A percentile compares a stretch with the other conserved stretches of the same genome.
These are phyloP conservation scores for Umbelopsis sp. DNA, from an alignment of 192 early-diverging fungal genomes.

Conservation along the genomic window DNA sequence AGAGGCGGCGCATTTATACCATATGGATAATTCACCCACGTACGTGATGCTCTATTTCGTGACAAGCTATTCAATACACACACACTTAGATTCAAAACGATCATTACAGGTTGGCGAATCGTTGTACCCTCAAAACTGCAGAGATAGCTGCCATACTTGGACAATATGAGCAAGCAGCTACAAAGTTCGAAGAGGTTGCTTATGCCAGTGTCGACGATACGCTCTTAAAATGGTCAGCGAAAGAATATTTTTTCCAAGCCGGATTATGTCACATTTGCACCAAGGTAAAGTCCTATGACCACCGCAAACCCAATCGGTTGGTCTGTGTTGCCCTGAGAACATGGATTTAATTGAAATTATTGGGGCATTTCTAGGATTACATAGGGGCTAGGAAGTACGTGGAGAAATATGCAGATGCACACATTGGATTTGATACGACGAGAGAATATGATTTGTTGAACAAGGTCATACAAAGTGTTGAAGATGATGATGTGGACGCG, in stretches of 20 bases:
- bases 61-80: not conserved
- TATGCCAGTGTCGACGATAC: constrained; percentile 82
- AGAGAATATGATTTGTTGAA: constrained; percentile 83
- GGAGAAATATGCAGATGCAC: constrained; percentile 15
- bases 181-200: constrained; percentile 89
- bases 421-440: constrained; percentile 80
- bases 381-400: not conserved
- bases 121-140: constrained; percentile 89
- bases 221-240: constrained; percentile 92
- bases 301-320: no score
- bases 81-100: not conserved
- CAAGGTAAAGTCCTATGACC: constrained; percentile 45
- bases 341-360: not conserved
- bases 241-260: constrained; percentile 97
- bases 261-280: constrained; percentile 88
- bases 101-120: constrained; percentile 74
- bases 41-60: constrained; percentile 44
- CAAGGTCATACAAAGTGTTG: constrained; percentile 70
- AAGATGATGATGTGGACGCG: constrained; percentile 77
- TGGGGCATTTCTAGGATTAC: not conserved
- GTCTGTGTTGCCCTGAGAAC: no score
- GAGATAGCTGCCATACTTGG: constrained; percentile 87
- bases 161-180: constrained; percentile 86
- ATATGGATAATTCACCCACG: constrained; percentile 86
- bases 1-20: constrained; percentile 90